Base-by-base conservation (phyloP, 2,329 filamentous ascomycete species). In the Aphanocladium album region DNA sequence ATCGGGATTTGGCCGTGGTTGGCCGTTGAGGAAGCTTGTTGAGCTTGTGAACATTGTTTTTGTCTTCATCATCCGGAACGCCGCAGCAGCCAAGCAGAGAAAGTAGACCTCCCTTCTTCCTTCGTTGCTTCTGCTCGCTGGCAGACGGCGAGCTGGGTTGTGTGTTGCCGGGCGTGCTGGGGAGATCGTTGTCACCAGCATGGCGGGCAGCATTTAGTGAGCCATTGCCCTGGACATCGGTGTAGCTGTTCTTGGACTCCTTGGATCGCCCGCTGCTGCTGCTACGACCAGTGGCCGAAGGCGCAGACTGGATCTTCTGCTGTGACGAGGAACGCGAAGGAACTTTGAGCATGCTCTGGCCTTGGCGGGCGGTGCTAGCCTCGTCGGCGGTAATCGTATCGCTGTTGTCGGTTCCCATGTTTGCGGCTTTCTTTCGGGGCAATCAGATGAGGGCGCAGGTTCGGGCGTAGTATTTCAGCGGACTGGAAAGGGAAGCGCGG, bases 21-120 rank as follows among this genome's bases (percentile, higher is more conserved):
- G 82, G 82, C 55, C 83, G 75, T 57, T 79, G 77, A 27, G 82
- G 81, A 46, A 86, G 75, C 69, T 79, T 83, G 67, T 85, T 77
- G 65, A 85, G 75, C 76, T 84, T 84, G 70, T 82, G 85, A 37
- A 84, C 76, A 43, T 83, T 80, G 61, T 84, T 71, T 57, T 65
- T 77, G 57, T 80, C 80, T 60, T 76, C 79, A 51, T 83, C 80
- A 64, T 88, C 86, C 54, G 86, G 84, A 45, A 85, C 80, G 60
- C 79, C 80, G 71, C 88, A 90, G 76, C 88, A 91, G 62, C 82
- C 85, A 62, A 91, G 78, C 59, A 90, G 80, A 25, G 83, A 77
- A 39, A 86, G 72, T 50, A 86, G 72, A n/a, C 82, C 80, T 62
- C 80, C 78, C 57, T 75, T 79, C 69, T 79, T 80, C 71, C 82